A percentile compares a stretch with the other conserved stretches of the same genome.
Evolutionary conservation across 2,329 filamentous ascomycete genomes (phyloP).

Genomic region (Aspergillus fumigatiaffinis): DNA sequence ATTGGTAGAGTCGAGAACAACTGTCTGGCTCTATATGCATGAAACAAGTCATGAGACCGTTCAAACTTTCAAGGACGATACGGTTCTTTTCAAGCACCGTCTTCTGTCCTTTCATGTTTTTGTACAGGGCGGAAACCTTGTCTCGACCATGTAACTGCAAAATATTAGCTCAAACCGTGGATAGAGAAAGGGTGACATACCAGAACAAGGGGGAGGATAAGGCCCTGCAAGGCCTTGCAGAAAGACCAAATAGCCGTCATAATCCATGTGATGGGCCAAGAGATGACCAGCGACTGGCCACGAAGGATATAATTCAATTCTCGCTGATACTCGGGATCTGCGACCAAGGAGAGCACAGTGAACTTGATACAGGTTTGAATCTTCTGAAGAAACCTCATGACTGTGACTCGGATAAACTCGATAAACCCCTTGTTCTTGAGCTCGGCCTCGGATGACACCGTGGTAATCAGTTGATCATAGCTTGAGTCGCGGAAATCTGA

Average conservation of each 20-base stretch:
- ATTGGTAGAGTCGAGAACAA: conserved; percentile 39
- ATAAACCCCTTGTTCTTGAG: neutral
- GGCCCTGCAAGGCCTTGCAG: conserved; percentile 42
- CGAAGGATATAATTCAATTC: conserved; percentile 46
- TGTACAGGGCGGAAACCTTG: conserved; percentile 46
- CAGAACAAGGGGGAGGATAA: conserved; percentile 15
- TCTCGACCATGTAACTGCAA: conserved; percentile 42
- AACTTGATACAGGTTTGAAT: conserved; percentile 46
- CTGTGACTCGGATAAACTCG: neutral
- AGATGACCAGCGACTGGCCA: conserved; percentile 32
- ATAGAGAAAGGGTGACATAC: conserved; percentile 44
- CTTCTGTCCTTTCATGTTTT: conserved; percentile 48
- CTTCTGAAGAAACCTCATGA: conserved; percentile 26
- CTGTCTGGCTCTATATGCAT: conserved; percentile 37
- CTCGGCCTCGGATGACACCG: neutral
- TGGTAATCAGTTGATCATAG: neutral
- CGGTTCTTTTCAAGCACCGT: conserved; percentile 46
- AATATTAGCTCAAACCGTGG: neutral
- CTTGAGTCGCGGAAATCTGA: neutral
- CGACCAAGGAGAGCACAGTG: conserved; percentile 47
- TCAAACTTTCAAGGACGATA: conserved; percentile 45
- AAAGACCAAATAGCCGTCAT: conserved; percentile 49
- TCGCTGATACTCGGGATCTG: conserved; percentile 50
- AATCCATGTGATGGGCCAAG: conserved; percentile 35
- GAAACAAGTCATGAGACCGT: conserved; percentile 50